Evolutionary conservation across 2,329 filamentous ascomycete genomes (phyloP), one percentile per base, ranked within the genome.

Genomic region (Leptosphaerulina australis): DNA sequence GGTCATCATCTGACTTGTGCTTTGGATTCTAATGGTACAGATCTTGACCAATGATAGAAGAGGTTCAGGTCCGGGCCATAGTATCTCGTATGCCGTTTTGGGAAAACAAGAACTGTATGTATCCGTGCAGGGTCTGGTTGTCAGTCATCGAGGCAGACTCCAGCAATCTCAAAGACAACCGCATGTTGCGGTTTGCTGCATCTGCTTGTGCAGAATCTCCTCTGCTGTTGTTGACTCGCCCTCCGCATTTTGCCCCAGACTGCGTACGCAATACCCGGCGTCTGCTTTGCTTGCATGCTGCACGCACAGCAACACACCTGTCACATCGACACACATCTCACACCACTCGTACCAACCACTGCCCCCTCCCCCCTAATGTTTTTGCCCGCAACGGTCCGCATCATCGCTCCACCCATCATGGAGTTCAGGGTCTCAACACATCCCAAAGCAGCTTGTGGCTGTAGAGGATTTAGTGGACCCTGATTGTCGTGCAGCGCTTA

Each of bases 371-470:
- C n/a, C n/a, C n/a, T n/a, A n/a, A n/a, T n/a, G n/a, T n/a, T n/a
- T n/a, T n/a, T n/a, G n/a, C n/a, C n/a, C n/a, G n/a, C n/a, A 41
- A 48, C 45, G 45, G 45, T 31, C 45, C 45, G 37, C 45, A 22
- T 37, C 15, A 40, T 26, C 36, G 35, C 35, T 30, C 41, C 40
- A 35, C 40, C 29, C 14, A 29, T 14, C 8, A 35, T 21, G 17
- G 6, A 36, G 14, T 31, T 18, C 40, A 45, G 24, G 30, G 30
- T 14, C 48, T 45, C 48, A 51, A 51, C 48, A 51, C 25, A 4
- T 43, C 48, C 37, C 20, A 43, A 51, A 51, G 36, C 31, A 41
- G 48, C 25, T 3, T 41, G 48, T 44, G 40, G 41, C 41, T 35
- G 18, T 36, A 10, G 17, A 45, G 41, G 12, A 36, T 18, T 8